These are phyloP conservation scores for Cucurbitaria berberidis DNA, from an alignment of 2,329 filamentous ascomycete species.

Conservation along the genomic window DNA sequence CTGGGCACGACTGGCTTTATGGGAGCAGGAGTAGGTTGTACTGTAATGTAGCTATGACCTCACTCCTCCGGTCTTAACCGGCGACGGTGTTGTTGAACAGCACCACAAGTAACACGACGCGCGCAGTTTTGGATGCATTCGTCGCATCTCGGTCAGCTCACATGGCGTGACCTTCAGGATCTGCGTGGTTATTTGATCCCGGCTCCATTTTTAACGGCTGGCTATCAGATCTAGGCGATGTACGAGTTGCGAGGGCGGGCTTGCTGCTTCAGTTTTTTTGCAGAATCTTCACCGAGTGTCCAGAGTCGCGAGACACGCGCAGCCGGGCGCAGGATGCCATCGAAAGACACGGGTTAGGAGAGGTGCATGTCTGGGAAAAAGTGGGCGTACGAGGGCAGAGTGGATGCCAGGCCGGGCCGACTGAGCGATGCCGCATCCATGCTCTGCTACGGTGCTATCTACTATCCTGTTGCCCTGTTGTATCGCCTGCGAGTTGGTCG, in stretches of 20 bases:
- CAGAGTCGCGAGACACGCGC: background rate
- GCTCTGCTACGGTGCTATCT: too few species aligned
- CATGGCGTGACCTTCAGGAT: constrained; percentile 23
- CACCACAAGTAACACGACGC: constrained; percentile 19
- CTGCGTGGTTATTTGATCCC: background rate
- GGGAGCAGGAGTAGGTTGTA: too few species aligned
- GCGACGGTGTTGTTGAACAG: constrained; percentile 14
- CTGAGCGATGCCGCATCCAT: background rate
- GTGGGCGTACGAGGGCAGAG: background rate
- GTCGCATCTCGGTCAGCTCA: constrained; percentile 21
- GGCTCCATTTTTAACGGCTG: background rate
- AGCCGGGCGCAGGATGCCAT: background rate
- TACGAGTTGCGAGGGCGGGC: background rate
- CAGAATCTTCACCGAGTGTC: background rate
- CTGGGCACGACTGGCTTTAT: constrained; percentile 15
- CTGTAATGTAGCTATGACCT: constrained; percentile 12
- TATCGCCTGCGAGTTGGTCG: background rate
- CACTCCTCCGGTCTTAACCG: constrained; percentile 8
- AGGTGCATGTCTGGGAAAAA: background rate
- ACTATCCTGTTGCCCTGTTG: too few species aligned
- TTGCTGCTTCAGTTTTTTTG: background rate
- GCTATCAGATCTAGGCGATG: background rate
- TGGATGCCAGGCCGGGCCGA: background rate
- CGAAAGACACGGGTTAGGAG: background rate
- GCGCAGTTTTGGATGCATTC: constrained; percentile 11